Conservation (phyloP, 2,329 filamentous ascomycete genomes). For the Fusarium udum region DNA sequence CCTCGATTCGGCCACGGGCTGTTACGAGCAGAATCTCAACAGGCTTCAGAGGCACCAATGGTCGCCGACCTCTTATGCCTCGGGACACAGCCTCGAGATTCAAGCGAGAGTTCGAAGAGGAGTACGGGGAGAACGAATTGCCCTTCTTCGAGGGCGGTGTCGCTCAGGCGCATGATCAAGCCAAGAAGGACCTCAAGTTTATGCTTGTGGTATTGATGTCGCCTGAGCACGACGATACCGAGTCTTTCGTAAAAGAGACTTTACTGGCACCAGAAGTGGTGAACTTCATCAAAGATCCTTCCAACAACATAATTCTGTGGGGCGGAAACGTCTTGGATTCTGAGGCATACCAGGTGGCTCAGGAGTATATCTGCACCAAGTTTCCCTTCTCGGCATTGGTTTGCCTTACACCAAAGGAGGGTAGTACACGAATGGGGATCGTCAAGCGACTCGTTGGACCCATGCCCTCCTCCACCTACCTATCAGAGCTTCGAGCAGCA, state of each 20-base stretch:
- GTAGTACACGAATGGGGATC: conserved; percentile 89
- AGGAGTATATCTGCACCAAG: conserved; percentile 86
- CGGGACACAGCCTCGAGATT: conserved; percentile 90
- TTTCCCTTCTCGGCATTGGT: conserved; percentile 90
- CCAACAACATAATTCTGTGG: conserved; percentile 88
- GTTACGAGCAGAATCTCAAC: conserved; percentile 63
- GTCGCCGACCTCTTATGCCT: conserved; percentile 80
- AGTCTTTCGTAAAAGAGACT: conserved; percentile 82
- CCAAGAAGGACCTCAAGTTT: conserved; percentile 92
- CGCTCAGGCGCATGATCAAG: conserved; percentile 87
- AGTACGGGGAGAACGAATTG: conserved; percentile 78
- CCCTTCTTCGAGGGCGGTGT: conserved; percentile 90
- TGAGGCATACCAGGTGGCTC: conserved; percentile 93
- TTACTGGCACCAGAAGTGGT: conserved; percentile 79
- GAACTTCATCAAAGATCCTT: conserved; percentile 76
- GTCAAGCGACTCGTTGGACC: conserved; percentile 81
- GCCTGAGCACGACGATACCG: conserved; percentile 93
- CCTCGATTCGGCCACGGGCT: conserved; percentile 64
- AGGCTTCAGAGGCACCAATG: conserved; percentile 69
- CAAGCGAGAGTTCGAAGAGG: conserved; percentile 92
- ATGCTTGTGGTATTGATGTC: conserved; percentile 88
- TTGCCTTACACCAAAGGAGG: conserved; percentile 85
- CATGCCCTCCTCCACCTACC: conserved; percentile 73
- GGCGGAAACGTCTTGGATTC: conserved; percentile 91
- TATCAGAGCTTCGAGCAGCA: conserved; percentile 77